Base-by-base conservation (phyloP, 371 early-diverging fungal species). In the Actinomortierella wolfii region DNA sequence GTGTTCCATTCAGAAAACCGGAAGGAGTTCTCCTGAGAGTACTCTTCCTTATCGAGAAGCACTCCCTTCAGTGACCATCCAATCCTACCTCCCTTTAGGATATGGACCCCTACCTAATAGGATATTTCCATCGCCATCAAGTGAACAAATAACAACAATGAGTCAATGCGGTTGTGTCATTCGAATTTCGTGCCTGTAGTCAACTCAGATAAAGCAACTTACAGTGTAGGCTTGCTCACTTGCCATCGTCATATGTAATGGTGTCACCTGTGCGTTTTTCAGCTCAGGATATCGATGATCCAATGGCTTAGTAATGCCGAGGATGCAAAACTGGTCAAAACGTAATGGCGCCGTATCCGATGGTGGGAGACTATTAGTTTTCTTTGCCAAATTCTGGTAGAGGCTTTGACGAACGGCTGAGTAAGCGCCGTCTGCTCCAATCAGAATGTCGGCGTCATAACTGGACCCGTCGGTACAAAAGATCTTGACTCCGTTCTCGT, bases 301-400 rank as follows among this genome's bases (percentile, higher is more conserved):
- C 28, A 69, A 47, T 0, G 54, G 44, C 0, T 51, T 47, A 0
- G 69, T 64, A 4, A 69, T 21, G 2, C 69, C 69, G 0, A 63
- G 56, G 4, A 69, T 59, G 7, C 64, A 64, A 41, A 55, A 60
- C 44, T 69, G 69, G 28, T 69, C 69, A 43, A 69, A 63, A 8
- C 69, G 46, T 24, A 69, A 26, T 21, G 64, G 49, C 2, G 45
- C 54, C 20, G 42, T 44, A 23, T 69, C 69, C 28, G 64, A 63
- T 23, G 47, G 55, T 7, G 69, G 64, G 34, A 34, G 7, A 34
- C 7, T 4, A 34, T 4, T 6, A 11, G 7, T 44, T 0, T 52
- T 34, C 3, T 29, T 42, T 23, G 42, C 51, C 1, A 59, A 11
- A 18, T 24, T 24, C 18, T 43, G 29, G 23, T 42, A 59, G 3